A percentile compares a stretch with the other conserved stretches of the same genome.
Evolutionary conservation across 83 land plant genomes (phyloP).

Genomic region (Picea abies): DNA sequence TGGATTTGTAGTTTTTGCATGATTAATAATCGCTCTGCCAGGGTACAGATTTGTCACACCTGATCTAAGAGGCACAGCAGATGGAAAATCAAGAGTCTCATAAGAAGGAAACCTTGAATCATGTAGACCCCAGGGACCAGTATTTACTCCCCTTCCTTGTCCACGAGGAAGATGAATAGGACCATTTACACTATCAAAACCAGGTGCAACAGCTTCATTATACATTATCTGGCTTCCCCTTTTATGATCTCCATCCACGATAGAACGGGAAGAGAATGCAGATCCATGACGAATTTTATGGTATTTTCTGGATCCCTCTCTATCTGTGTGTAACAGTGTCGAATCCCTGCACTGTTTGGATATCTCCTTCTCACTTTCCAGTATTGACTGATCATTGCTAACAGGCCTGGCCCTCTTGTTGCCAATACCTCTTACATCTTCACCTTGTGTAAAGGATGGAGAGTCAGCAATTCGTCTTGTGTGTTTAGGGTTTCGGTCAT

Average conservation of each 20-base stretch:
- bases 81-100: conserved; percentile 57
- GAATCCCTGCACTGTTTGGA: conserved; percentile 32
- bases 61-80: conserved; percentile 55
- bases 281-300: conserved; percentile 46
- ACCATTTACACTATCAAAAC: conserved; percentile 32
- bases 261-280: conserved; percentile 25
- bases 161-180: conserved; percentile 28
- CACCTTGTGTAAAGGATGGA: conserved; percentile 51
- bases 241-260: conserved; percentile 37
- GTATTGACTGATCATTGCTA: conserved; percentile 50
- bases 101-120: conserved; percentile 56
- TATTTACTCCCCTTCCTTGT: conserved; percentile 67
- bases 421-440: conserved; percentile 27
- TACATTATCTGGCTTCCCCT: conserved; percentile 40
- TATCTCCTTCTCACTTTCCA: conserved; percentile 45
- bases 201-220: conserved; percentile 32
- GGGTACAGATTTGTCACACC: conserved; percentile 43
- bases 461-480: conserved; percentile 76
- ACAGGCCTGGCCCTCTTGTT: conserved; percentile 48
- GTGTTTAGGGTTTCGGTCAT: conserved; percentile 98
- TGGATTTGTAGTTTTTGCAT: conserved; percentile 47
- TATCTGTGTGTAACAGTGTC: conserved; percentile 26
- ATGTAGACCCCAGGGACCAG: conserved; percentile 42
- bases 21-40: conserved; percentile 63
- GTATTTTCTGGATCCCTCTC: conserved; percentile 36